These are phyloP conservation scores for Firmiana major DNA, from an alignment of 345 rosid genomes.

Conservation along the genomic window DNA sequence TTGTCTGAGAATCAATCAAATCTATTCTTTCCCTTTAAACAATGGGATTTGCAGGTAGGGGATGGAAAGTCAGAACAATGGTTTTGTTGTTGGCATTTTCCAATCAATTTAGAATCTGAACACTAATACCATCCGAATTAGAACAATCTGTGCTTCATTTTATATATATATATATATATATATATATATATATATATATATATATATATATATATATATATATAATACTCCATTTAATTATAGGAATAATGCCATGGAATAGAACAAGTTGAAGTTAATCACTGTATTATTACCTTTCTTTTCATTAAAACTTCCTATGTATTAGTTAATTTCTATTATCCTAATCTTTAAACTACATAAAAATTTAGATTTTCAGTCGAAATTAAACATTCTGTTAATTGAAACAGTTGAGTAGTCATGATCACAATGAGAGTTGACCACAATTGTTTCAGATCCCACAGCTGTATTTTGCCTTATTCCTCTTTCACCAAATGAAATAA, in stretches of 20 bases:
- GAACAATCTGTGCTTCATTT: not conserved
- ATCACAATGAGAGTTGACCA: constrained; percentile 1
- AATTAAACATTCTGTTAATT: not conserved
- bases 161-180: too few relatives aligned
- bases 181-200: too few relatives aligned
- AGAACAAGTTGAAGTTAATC: not conserved
- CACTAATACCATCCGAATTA: not conserved
- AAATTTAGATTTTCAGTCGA: not conserved
- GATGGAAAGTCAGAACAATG: not conserved
- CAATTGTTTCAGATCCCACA: not conserved
- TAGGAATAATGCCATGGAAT: not conserved
- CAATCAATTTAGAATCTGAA: not conserved
- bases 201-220: too few relatives aligned
- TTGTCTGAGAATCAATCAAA: not conserved
- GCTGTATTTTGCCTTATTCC: not conserved
- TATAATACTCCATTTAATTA: not conserved
- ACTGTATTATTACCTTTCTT: not conserved
- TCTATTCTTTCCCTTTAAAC: not conserved
- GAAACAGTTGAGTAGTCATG: constrained; percentile 5
- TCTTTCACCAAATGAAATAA: not conserved
- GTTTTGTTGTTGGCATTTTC: not conserved
- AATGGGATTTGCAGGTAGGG: not conserved
- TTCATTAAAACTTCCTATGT: not conserved
- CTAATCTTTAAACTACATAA: too few relatives aligned
- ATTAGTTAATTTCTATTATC: too few relatives aligned